Evolutionary conservation across 306 rosid species (phyloP), one percentile per base, ranked within the genome.

Genomic region (Luffa acutangula): DNA sequence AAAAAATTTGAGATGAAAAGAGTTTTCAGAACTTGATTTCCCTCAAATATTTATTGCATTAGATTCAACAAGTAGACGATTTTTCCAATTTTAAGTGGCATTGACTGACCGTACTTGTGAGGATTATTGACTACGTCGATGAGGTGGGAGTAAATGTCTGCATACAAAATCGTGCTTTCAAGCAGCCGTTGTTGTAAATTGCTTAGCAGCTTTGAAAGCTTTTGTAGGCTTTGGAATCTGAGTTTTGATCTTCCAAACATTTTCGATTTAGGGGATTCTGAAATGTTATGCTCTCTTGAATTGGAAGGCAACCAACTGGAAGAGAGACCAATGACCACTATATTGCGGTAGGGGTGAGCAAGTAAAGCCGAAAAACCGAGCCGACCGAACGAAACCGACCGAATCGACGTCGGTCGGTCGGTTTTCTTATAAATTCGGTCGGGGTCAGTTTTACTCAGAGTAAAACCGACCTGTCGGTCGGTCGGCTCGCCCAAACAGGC

Each of bases 261-360:
- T 51, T 79, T 33, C 89, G 78, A 43, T 78, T 80, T 21, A 56
- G 64, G 21, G 63, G 75, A 46, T 5, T 2, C 53, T 25, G 42
- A 18, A 25, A 62, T 20, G 82, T 82, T 57, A 56, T 8, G 41
- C 89, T 85, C 53, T 90, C 83, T 85, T 93, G 97, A 81, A 86
- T 14, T 13, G 97, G 96, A 8, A 91, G 58, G 85, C 97, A 91
- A 34, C 98, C 97, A 36, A 89, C 66, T n/a, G 3, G 96, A 80
- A 80, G 92, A 88, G 78, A 91, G 86, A 69, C 97, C 93, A 4
- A 75, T 15, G 2, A 90, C 72, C 1, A 65, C 75, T n/a, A 90
- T 81, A n/a, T n/a, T n/a, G n/a, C n/a, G n/a, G n/a, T n/a, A n/a
- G n/a, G n/a, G n/a, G n/a, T n/a, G n/a, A n/a, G n/a, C n/a, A n/a